Conservation (phyloP, 1,284 basidiomycete genomes). For the Sporisorium graminicola region DNA sequence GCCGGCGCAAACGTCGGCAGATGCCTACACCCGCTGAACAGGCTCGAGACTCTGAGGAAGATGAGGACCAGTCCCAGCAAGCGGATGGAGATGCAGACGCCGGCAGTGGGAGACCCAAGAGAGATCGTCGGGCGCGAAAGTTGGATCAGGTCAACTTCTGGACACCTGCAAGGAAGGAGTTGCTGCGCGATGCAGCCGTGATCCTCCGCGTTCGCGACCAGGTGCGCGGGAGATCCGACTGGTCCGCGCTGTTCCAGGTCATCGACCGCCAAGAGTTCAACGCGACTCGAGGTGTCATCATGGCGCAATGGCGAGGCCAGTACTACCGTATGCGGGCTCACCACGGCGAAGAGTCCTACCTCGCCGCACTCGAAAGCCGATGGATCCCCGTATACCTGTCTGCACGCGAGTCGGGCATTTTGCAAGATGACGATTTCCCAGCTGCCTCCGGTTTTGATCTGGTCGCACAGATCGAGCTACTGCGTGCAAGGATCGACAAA, state of each 20-base stretch:
- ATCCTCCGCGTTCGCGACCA: conserved; percentile 84
- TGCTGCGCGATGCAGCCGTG: conserved; percentile 83
- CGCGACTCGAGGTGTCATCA: conserved; percentile 78
- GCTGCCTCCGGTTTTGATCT: conserved; percentile 82
- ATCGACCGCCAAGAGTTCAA: conserved; percentile 70
- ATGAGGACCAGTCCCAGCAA: conserved; percentile 3
- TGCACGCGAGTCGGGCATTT: conserved; percentile 76
- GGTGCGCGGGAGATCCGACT: conserved; percentile 75
- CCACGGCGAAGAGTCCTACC: conserved; percentile 80
- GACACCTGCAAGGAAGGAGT: conserved; percentile 86
- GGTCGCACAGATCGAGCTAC: conserved; percentile 78
- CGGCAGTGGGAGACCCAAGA: not conserved
- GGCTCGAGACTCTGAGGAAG: conserved; percentile 1
- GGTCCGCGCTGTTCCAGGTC: conserved; percentile 80
- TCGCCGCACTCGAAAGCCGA: conserved; percentile 81
- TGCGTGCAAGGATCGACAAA: conserved; percentile 85
- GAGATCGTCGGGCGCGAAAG: conserved; percentile 28
- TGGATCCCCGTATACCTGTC: conserved; percentile 83
- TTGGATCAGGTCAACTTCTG: conserved; percentile 71
- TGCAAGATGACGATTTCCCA: conserved; percentile 80
- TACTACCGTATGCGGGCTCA: conserved; percentile 75
- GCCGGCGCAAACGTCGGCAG: conserved; percentile 7
- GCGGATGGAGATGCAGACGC: not conserved
- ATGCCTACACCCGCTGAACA: not conserved
- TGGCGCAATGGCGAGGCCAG: conserved; percentile 70